Conservation (phyloP, 176 grass and related monocot species). For the Thalia dealbata region DNA sequence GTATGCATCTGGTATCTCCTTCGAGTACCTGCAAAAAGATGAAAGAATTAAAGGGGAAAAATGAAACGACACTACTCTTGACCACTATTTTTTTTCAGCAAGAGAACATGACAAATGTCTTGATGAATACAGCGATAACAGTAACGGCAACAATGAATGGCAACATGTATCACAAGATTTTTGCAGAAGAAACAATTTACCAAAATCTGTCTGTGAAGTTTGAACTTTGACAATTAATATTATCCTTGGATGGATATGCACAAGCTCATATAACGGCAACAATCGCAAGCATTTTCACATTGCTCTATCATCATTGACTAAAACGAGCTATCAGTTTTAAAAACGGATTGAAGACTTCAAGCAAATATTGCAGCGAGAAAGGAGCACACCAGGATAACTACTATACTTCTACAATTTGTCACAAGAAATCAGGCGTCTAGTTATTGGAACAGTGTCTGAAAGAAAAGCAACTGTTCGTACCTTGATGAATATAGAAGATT, state of each 20-base stretch:
- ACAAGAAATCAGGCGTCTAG: background rate
- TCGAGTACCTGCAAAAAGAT: conserved; percentile 55
- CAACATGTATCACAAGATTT: background rate
- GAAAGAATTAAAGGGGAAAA: background rate
- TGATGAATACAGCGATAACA: background rate
- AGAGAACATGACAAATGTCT: background rate
- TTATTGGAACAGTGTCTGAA: background rate
- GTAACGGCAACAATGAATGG: background rate
- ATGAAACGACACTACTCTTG: background rate
- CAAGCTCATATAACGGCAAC: background rate
- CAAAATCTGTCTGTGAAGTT: background rate
- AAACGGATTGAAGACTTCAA: background rate
- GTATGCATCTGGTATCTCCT: conserved; percentile 91
- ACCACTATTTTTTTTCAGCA: background rate
- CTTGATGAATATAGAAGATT: conserved; percentile 96
- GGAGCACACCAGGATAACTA: background rate
- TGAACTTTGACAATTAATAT: background rate
- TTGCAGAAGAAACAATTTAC: background rate
- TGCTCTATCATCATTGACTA: background rate
- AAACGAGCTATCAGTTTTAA: background rate
- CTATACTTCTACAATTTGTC: background rate
- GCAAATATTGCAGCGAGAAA: background rate
- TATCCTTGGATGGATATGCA: too few species aligned
- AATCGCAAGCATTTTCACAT: background rate
- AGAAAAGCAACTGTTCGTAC: conserved; percentile 20